A percentile compares a stretch with the other conserved stretches of the same genome.
These are phyloP conservation scores for Apiospora sp. DNA, from an alignment of 2,329 filamentous ascomycete species.

Conservation along the genomic window DNA sequence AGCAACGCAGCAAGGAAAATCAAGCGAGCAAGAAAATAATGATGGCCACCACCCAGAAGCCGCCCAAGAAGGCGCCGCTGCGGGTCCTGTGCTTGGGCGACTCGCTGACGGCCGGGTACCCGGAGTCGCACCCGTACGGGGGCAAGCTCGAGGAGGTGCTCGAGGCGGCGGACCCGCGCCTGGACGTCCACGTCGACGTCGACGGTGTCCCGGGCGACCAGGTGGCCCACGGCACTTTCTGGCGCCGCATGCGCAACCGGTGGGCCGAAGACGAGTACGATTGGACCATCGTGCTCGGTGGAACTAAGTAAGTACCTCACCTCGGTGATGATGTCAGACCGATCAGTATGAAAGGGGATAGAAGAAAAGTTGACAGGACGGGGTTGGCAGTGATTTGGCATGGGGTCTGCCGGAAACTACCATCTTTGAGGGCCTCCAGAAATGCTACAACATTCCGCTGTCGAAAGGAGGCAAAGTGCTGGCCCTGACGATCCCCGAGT, in stretches of 20 bases:
- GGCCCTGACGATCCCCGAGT: constrained; percentile 69
- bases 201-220: constrained; percentile 62
- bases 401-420: constrained; percentile 45
- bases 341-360: background rate
- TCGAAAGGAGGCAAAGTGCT: constrained; percentile 62
- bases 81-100: constrained; percentile 71
- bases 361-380: background rate
- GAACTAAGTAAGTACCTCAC: constrained; percentile 60
- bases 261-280: constrained; percentile 51
- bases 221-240: constrained; percentile 46
- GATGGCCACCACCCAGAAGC: constrained; percentile 2
- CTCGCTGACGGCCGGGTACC: constrained; percentile 68
- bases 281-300: constrained; percentile 70
- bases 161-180: constrained; percentile 52
- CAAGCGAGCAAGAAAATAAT: no score
- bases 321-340: background rate
- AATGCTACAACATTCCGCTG: constrained; percentile 60
- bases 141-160: constrained; percentile 56
- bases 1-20: background rate
- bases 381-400: constrained; percentile 56
- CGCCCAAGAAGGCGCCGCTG: constrained; percentile 44
- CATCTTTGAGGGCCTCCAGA: constrained; percentile 58
- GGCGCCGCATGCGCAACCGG: constrained; percentile 39
- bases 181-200: constrained; percentile 51
- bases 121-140: constrained; percentile 61